Base-by-base conservation (phyloP, 2,329 filamentous ascomycete genomes). In the Bipolaris zeicola region DNA sequence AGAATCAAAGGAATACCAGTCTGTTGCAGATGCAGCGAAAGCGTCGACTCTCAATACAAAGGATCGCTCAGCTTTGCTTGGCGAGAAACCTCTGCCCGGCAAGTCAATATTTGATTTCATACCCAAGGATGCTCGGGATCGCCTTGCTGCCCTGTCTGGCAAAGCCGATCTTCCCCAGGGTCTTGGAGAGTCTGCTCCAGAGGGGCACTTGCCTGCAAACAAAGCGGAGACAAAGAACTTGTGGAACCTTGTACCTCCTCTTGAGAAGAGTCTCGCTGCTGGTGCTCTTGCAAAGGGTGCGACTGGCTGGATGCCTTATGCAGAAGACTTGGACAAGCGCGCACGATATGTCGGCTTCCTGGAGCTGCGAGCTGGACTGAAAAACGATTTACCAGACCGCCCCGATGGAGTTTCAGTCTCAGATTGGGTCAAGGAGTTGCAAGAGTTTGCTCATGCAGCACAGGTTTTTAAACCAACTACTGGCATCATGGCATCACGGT, bases 31-130 rank as follows among this genome's bases (percentile, higher is more conserved):
- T 56, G 90, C 89, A 1, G 92, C 92, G 7, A 93, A 89, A 74
- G 81, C 85, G 2, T 95, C 91, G 0, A 86, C 82, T 1, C 82
- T 96, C 7, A 87, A 96, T 71, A 88, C 91, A 0, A 88, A 86
- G 69, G 82, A 89, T 39, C 87, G 95, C 60, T 93, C 92, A 11
- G 87, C 87, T 3, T 81, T 96, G 0, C 82, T 98, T 1, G 93
- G 93, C 34, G 94, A 97, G 77, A 82, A 85, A 37, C 84, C 86
- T 34, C 80, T 98, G 0, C 93, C 93, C 0, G 91, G 92, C 0
- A 97, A 98, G 78, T 98, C 95, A 0, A 88, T 99, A 2, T 99
- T 98, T 74, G 93, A 98, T 76, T 99, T 90, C 75, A 83, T 99
- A 63, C 90, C 90, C 0, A 82, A 91, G 0, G 84, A 89, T 33